Evolutionary conservation across 2,329 filamentous ascomycete genomes (phyloP), one percentile per base, ranked within the genome.

Genomic region (Coleophoma cylindrospora): DNA sequence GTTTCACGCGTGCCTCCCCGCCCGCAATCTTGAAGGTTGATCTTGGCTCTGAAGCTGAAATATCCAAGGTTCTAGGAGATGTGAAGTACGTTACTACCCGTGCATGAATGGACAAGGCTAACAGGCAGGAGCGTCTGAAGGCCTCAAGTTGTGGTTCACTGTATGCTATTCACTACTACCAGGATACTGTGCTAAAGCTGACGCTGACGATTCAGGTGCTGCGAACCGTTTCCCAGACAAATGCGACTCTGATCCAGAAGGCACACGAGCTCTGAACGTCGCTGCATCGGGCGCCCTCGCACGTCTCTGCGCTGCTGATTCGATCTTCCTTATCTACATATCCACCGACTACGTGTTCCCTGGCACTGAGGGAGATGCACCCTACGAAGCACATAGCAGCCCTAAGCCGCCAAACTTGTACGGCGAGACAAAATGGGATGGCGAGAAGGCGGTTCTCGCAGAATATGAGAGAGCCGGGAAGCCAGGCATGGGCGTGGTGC

Each of bases 211-310:
- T 27, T 45, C 49, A 91, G 87, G 87, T 64, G 91, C 91, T 38
- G 91, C 91, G 43, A 91, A 95, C 68, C 83, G 89, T 54, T 95
- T 86, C 62, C 91, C 91, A 2, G 91, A 96, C 68, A 86, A 87
- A 64, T 92, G 91, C 63, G 86, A 91, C 60, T 79, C 81, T 56
- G 82, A 96, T 65, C 91, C 90, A 3, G 80, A 84, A 52, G 87
- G 82, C 48, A 89, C 90, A 3, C 80, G 79, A 53, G 77, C 77
- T 15, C 74, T 95, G 60, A 95, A 95, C 62, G 81, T 92, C 12
- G 75, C 81, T 3, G 86, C 89, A 2, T 87, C 88, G 43, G 71
- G 74, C 44, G 69, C 71, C 9, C 79, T 96, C 12, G 88, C 89
- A 10, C 67, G 74, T 38, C 74, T 83, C n/a, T 86, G 87, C 47